phyloP scores from a whole-genome alignment of 495 filamentous ascomycete species.

The Penicillium malachiteum region DNA sequence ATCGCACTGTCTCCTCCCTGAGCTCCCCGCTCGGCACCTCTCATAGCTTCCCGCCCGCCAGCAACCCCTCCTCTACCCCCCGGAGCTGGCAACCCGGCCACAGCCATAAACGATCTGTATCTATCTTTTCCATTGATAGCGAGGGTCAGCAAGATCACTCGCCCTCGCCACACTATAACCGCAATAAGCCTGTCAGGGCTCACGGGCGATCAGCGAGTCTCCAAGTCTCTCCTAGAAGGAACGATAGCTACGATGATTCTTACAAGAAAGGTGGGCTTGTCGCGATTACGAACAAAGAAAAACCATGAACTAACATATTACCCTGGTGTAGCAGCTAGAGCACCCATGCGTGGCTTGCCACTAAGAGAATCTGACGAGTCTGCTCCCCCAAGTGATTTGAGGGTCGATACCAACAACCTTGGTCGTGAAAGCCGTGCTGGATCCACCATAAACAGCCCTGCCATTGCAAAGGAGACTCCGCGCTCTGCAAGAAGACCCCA shows the following conservation, averaged over 20 bases:
- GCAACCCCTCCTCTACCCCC: constrained; percentile 38
- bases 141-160: constrained; percentile 46
- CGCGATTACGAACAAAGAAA: neutral
- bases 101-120: constrained; percentile 76
- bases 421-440: constrained; percentile 23
- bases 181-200: constrained; percentile 50
- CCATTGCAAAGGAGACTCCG: constrained; percentile 23
- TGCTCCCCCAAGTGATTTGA: constrained; percentile 17
- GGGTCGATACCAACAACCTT: constrained; percentile 32
- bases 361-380: constrained; percentile 29
- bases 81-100: constrained; percentile 39
- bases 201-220: constrained; percentile 84
- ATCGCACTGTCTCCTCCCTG: constrained; percentile 46
- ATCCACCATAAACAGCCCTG: constrained; percentile 30
- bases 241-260: constrained; percentile 42
- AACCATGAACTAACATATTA: constrained; percentile 6
- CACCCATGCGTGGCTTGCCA: constrained; percentile 28
- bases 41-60: constrained; percentile 46
- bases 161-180: constrained; percentile 37
- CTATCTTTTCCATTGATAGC: constrained; percentile 89
- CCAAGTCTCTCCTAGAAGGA: constrained; percentile 66
- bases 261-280: constrained; percentile 40
- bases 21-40: constrained; percentile 42
- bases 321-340: constrained; percentile 20
- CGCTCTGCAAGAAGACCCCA: constrained; percentile 37